Conservation (phyloP, 306 rosid species). For the Urtica urens region DNA sequence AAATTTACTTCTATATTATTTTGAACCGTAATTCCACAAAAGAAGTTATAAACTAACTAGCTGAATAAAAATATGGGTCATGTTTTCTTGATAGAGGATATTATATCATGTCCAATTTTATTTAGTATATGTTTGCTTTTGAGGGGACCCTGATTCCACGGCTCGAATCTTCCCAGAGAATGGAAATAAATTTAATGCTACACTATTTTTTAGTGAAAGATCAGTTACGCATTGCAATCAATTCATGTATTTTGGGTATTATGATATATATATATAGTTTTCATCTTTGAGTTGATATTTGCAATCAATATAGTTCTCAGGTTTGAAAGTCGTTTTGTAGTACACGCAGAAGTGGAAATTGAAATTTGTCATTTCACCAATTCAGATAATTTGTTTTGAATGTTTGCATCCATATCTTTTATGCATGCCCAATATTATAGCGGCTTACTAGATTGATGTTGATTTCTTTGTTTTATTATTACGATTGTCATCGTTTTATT, state of each 20-base stretch:
- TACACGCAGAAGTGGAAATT: conserved; percentile 1
- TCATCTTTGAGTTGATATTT: conserved; percentile 5
- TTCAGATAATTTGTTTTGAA: conserved; percentile 1
- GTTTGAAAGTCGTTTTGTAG: conserved; percentile 22
- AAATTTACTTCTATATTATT: no score
- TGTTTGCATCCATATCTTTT: not conserved
- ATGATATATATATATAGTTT: no score
- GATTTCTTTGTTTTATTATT: not conserved
- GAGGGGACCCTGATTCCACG: not conserved
- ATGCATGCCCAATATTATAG: not conserved
- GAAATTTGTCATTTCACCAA: conserved; percentile 4
- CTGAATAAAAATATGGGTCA: no score
- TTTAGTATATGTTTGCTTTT: not conserved
- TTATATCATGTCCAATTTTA: no score
- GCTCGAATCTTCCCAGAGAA: not conserved
- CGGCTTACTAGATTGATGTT: not conserved
- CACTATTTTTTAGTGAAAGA: not conserved
- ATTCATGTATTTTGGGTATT: not conserved
- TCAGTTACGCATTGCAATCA: not conserved
- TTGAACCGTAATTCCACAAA: no score
- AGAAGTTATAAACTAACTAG: no score
- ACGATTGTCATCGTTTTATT: no score
- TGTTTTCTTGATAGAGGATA: no score
- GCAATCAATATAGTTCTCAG: conserved; percentile 5
- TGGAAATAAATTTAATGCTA: conserved; percentile 9